These are phyloP conservation scores for Puccinia horiana DNA, from an alignment of 1,284 basidiomycete genomes.

Conservation along the genomic window DNA sequence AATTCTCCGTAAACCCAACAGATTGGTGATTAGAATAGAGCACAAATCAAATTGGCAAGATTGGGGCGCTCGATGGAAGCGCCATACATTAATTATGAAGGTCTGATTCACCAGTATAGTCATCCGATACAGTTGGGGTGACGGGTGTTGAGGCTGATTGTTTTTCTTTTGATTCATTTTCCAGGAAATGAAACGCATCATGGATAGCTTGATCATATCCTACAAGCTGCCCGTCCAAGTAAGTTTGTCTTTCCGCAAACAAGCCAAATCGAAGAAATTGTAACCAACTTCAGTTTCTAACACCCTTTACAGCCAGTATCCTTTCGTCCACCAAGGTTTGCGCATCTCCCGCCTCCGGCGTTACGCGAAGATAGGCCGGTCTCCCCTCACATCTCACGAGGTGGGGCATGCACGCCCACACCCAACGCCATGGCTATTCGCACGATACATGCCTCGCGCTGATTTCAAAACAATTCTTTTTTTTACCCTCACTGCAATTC, in stretches of 20 bases:
- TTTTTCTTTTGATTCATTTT: slow-evolving; percentile 62
- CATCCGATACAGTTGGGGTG: not conserved
- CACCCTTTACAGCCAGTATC: slow-evolving; percentile 1
- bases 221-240: slow-evolving; percentile 70
- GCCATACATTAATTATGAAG: slow-evolving; percentile 56
- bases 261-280: not conserved
- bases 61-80: slow-evolving; percentile 71
- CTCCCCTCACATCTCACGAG: not conserved
- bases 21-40: slow-evolving; percentile 73
- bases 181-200: slow-evolving; percentile 69
- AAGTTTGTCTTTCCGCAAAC: not conserved
- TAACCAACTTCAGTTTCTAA: not conserved
- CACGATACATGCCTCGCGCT: not conserved
- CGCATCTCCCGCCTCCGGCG: not conserved
- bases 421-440: not conserved
- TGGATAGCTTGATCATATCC: slow-evolving; percentile 71
- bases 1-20: slow-evolving; percentile 37
- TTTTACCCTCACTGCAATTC: not conserved
- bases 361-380: not conserved
- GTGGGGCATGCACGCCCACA: not conserved
- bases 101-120: slow-evolving; percentile 4
- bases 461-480: not conserved
- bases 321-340: not conserved
- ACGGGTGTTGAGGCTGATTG: not conserved
- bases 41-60: slow-evolving; percentile 83